A percentile compares a stretch with the other conserved stretches of the same genome.
Conservation (phyloP, 208 protist species). For the Leishmania aethiopica region DNA sequence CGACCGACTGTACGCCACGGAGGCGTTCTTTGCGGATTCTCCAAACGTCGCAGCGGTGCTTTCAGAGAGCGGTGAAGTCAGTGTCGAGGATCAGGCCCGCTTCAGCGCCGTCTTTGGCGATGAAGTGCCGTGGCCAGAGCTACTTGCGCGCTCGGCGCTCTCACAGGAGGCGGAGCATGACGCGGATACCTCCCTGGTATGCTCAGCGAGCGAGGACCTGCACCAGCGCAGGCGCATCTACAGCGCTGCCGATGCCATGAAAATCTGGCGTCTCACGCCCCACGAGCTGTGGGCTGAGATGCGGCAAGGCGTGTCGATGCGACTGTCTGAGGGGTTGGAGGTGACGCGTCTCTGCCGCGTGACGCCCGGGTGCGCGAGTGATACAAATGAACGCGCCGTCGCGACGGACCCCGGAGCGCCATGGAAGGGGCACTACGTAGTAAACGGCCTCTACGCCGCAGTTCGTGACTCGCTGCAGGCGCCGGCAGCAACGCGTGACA, state of each 20-base stretch:
- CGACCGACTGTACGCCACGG: constrained; percentile 27
- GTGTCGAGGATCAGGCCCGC: constrained; percentile 21
- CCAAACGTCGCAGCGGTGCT: constrained; percentile 20
- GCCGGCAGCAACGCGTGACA: neutral
- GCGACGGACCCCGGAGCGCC: neutral
- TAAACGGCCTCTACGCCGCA: constrained; percentile 28
- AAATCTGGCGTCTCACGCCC: constrained; percentile 17
- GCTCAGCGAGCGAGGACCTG: neutral
- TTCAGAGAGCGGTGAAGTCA: neutral
- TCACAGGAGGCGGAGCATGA: neutral
- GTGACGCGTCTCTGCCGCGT: constrained; percentile 12
- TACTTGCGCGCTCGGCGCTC: constrained; percentile 12
- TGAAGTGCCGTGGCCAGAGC: constrained; percentile 14
- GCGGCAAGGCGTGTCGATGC: constrained; percentile 26
- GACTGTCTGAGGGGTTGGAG: constrained; percentile 18
- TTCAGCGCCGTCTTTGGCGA: constrained; percentile 33
- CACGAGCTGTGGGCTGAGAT: constrained; percentile 20
- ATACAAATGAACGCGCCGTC: neutral
- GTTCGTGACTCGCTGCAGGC: constrained; percentile 11
- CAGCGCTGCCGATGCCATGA: constrained; percentile 34
- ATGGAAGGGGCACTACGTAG: constrained; percentile 30
- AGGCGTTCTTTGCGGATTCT: constrained; percentile 13
- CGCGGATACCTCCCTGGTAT: neutral
- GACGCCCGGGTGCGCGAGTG: neutral
- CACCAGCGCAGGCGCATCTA: constrained; percentile 10